Conservation (phyloP, 1,139 yeast species). For the Taphrina flavorubra region DNA sequence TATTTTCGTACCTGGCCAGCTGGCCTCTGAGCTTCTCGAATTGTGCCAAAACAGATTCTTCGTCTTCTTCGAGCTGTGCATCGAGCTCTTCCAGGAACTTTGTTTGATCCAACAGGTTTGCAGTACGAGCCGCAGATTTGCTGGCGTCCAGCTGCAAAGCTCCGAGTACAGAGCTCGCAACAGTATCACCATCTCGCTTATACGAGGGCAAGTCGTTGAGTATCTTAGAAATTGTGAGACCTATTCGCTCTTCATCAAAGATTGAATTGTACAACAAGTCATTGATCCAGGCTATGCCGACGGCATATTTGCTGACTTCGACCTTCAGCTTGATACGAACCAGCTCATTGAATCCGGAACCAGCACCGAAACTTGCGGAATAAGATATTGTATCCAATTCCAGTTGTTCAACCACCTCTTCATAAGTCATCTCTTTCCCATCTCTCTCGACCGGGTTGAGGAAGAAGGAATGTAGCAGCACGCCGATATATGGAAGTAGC, state of each 20-base stretch:
- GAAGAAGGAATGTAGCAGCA: conserved; percentile 68
- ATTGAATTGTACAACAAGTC: conserved; percentile 68
- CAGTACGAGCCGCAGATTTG: conserved; percentile 69
- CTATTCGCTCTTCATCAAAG: conserved; percentile 75
- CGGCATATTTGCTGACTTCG: conserved; percentile 64
- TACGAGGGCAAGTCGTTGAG: conserved; percentile 76
- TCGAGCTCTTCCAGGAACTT: conserved; percentile 60
- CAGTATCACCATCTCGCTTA: conserved; percentile 77
- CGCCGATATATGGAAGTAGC: conserved; percentile 68
- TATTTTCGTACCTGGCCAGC: conserved; percentile 65
- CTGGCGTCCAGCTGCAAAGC: conserved; percentile 55
- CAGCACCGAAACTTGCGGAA: conserved; percentile 61
- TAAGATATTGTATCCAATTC: conserved; percentile 70
- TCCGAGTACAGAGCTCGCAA: conserved; percentile 68
- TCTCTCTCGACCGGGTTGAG: conserved; percentile 72
- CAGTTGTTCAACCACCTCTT: conserved; percentile 72
- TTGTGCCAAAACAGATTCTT: conserved; percentile 58
- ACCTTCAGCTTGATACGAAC: conserved; percentile 65
- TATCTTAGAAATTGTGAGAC: conserved; percentile 72
- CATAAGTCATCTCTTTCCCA: conserved; percentile 67
- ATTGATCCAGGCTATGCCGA: conserved; percentile 77
- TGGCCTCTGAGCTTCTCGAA: conserved; percentile 64
- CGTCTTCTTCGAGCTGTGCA: conserved; percentile 59
- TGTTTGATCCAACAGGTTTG: conserved; percentile 71
- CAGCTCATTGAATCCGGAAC: conserved; percentile 69